These are phyloP conservation scores for Moelleriella libera DNA, from an alignment of 2,329 filamentous ascomycete species.

Conservation along the genomic window DNA sequence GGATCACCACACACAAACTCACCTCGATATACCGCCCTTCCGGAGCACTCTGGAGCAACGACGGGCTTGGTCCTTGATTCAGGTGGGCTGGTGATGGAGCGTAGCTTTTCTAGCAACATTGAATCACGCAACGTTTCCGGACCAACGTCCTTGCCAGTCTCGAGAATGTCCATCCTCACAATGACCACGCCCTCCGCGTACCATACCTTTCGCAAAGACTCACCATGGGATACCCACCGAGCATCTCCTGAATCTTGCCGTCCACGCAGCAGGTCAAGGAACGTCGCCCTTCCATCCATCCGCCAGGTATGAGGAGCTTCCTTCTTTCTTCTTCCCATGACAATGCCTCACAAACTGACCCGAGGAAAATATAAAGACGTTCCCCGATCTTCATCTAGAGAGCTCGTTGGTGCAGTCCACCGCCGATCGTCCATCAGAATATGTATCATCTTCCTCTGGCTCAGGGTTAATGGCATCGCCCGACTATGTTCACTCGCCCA, in stretches of 20 bases:
- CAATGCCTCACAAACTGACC: neutral
- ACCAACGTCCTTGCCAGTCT: slow-evolving; percentile 10
- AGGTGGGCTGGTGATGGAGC: slow-evolving; percentile 21
- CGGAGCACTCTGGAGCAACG: neutral
- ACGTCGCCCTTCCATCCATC: slow-evolving; percentile 35
- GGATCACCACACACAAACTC: too few relatives aligned
- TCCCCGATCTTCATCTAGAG: slow-evolving; percentile 29
- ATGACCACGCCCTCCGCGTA: slow-evolving; percentile 28
- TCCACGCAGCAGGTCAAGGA: slow-evolving; percentile 22
- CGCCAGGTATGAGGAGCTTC: slow-evolving; percentile 27
- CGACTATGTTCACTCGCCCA: slow-evolving; percentile 35
- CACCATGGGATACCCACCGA: slow-evolving; percentile 23
- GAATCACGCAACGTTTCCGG: slow-evolving; percentile 13
- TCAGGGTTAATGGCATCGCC: slow-evolving; percentile 18
- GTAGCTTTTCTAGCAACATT: slow-evolving; percentile 19
- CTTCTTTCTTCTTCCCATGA: neutral
- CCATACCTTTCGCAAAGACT: slow-evolving; percentile 24
- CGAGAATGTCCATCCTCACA: slow-evolving; percentile 36
- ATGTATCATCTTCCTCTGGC: neutral
- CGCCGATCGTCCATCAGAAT: neutral
- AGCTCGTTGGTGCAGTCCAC: slow-evolving; percentile 1
- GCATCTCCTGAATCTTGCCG: slow-evolving; percentile 17
- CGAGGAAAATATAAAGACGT: slow-evolving; percentile 17
- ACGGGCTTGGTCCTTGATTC: neutral
- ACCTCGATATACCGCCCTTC: too few relatives aligned